These are phyloP conservation scores for Trypanosoma scelopori DNA, from an alignment of 208 protist genomes.

Conservation along the genomic window DNA sequence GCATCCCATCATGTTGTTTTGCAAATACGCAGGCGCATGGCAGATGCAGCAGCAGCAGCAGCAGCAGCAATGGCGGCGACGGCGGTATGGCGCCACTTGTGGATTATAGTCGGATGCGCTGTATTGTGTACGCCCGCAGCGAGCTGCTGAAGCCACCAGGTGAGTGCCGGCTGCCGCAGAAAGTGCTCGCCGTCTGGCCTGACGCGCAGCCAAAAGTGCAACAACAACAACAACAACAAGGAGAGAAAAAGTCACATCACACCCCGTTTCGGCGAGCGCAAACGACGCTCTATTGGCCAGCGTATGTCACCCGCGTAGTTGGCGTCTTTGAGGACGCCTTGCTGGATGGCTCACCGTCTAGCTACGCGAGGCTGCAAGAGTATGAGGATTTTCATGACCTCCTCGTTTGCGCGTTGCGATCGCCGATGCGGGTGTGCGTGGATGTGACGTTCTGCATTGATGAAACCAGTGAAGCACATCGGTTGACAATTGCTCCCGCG, in stretches of 20 bases:
- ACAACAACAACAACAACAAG: not conserved
- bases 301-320: slow-evolving; percentile 45
- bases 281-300: slow-evolving; percentile 66
- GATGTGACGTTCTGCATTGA: slow-evolving; percentile 73
- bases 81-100: slow-evolving; percentile 7
- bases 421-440: slow-evolving; percentile 52
- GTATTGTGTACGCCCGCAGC: slow-evolving; percentile 42
- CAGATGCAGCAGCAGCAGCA: too few species aligned
- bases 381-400: slow-evolving; percentile 54
- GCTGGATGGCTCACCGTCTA: slow-evolving; percentile 36
- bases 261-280: not conserved
- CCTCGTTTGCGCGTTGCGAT: slow-evolving; percentile 36
- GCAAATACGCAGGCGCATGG: slow-evolving; percentile 14
- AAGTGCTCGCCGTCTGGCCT: slow-evolving; percentile 58
- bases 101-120: slow-evolving; percentile 43
- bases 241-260: not conserved
- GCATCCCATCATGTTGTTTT: slow-evolving; percentile 31
- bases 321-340: slow-evolving; percentile 50
- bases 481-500: slow-evolving; percentile 31
- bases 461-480: slow-evolving; percentile 52
- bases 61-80: too few species aligned
- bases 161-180: slow-evolving; percentile 26
- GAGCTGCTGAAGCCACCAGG: slow-evolving; percentile 35
- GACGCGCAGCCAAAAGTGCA: slow-evolving; percentile 13
- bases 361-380: slow-evolving; percentile 34